These are phyloP conservation scores for Starmerella floricola DNA, from an alignment of 805 yeast species.

Conservation along the genomic window DNA sequence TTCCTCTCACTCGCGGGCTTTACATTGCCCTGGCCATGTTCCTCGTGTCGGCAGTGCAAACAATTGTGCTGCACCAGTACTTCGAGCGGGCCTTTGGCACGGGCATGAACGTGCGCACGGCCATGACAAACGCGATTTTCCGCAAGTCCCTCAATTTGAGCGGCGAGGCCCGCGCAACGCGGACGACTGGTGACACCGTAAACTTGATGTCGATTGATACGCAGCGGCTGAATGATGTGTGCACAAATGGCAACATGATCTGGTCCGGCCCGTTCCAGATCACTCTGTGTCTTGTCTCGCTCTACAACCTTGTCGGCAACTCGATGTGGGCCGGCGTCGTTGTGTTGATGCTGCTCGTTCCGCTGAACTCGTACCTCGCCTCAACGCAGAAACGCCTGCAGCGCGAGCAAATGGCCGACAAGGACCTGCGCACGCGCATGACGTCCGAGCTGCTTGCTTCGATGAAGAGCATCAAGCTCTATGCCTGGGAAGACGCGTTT, in stretches of 20 bases:
- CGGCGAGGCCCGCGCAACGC: slow-evolving; percentile 46
- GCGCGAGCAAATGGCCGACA: slow-evolving; percentile 69
- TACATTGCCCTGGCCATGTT: slow-evolving; percentile 56
- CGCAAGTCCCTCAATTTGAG: slow-evolving; percentile 61
- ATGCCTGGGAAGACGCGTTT: slow-evolving; percentile 92
- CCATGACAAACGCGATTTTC: slow-evolving; percentile 56
- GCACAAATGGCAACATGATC: slow-evolving; percentile 62
- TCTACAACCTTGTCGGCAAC: slow-evolving; percentile 63
- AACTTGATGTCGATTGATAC: slow-evolving; percentile 91
- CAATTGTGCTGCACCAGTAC: slow-evolving; percentile 57
- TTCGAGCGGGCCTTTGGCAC: slow-evolving; percentile 40
- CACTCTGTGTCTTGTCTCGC: slow-evolving; percentile 55
- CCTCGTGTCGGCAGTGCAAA: slow-evolving; percentile 44
- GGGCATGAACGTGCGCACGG: slow-evolving; percentile 47
- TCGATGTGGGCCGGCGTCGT: slow-evolving; percentile 92
- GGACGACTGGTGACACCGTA: slow-evolving; percentile 85
- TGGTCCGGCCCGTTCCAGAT: slow-evolving; percentile 95
- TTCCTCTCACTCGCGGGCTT: slow-evolving; percentile 45
- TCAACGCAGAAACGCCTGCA: slow-evolving; percentile 51
- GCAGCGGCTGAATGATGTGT: slow-evolving; percentile 72
- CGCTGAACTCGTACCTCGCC: slow-evolving; percentile 61
- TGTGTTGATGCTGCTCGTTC: slow-evolving; percentile 64
- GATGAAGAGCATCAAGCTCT: slow-evolving; percentile 80
- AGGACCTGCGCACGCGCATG: slow-evolving; percentile 83
- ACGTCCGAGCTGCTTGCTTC: slow-evolving; percentile 78